Evolutionary conservation across 2,329 filamentous ascomycete genomes (phyloP).

Genomic region (Calonectria naviculata): DNA sequence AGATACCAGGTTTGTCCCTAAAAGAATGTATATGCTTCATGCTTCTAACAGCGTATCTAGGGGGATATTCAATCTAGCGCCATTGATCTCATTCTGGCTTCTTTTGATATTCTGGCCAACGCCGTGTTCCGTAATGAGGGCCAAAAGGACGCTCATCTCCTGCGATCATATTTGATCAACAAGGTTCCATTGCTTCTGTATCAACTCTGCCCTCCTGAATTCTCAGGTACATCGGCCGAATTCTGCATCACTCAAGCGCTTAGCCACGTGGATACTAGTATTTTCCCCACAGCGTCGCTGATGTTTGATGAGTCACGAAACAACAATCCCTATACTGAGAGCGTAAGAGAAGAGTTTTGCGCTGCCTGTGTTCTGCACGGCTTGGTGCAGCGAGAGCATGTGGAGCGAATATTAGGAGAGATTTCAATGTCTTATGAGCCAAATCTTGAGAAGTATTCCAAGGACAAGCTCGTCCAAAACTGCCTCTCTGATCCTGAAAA

Average conservation of each 20-base stretch:
- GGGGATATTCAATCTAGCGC: slow-evolving; percentile 82
- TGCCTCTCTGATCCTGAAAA: slow-evolving; percentile 82
- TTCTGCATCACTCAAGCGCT: slow-evolving; percentile 79
- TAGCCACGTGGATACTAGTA: slow-evolving; percentile 82
- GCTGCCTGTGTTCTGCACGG: slow-evolving; percentile 91
- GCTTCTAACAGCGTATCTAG: slow-evolving; percentile 49
- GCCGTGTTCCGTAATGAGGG: slow-evolving; percentile 77
- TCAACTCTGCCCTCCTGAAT: slow-evolving; percentile 71
- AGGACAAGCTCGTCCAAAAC: slow-evolving; percentile 81
- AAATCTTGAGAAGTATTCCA: slow-evolving; percentile 78
- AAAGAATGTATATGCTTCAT: not conserved
- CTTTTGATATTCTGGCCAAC: slow-evolving; percentile 91
- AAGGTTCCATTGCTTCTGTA: slow-evolving; percentile 67
- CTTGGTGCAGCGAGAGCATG: slow-evolving; percentile 81
- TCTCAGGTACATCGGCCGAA: slow-evolving; percentile 78
- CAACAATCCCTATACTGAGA: slow-evolving; percentile 68
- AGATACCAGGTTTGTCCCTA: slow-evolving; percentile 76
- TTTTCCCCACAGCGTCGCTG: slow-evolving; percentile 71
- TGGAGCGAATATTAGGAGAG: slow-evolving; percentile 85
- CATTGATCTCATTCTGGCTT: slow-evolving; percentile 85
- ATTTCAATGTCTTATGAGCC: slow-evolving; percentile 84
- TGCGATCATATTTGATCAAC: slow-evolving; percentile 88
- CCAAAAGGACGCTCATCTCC: slow-evolving; percentile 71
- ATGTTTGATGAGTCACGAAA: slow-evolving; percentile 71
- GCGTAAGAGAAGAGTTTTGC: slow-evolving; percentile 78